Evolutionary conservation across 495 filamentous ascomycete genomes (phyloP).

Genomic region (Aspergillus biplanus): DNA sequence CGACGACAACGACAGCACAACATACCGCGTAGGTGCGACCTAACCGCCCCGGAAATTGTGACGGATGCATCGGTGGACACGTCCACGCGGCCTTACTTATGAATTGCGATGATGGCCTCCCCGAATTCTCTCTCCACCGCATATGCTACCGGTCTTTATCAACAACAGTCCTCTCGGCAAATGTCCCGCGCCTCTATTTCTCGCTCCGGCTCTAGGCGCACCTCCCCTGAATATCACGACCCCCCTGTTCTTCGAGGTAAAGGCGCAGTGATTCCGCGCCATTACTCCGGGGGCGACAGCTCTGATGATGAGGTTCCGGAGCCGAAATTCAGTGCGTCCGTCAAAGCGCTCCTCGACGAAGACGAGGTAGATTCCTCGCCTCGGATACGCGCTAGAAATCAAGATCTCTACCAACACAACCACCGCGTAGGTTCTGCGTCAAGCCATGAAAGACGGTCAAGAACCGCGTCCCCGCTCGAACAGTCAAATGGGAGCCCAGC

Average conservation of each 20-base stretch:
- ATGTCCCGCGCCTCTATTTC: conserved; percentile 48
- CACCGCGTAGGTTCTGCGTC: conserved; percentile 28
- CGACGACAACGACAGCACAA: conserved; percentile 22
- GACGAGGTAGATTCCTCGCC: conserved; percentile 61
- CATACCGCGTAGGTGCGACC: conserved; percentile 17
- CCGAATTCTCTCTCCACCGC: conserved; percentile 43
- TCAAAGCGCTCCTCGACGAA: conserved; percentile 74
- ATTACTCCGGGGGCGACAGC: conserved; percentile 63
- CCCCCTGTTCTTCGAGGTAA: conserved; percentile 25
- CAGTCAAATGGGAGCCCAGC: conserved; percentile 49
- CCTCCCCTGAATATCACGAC: conserved; percentile 39
- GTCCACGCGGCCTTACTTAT: conserved; percentile 24
- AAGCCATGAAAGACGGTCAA: conserved; percentile 42
- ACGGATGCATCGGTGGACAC: conserved; percentile 25
- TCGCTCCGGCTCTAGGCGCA: conserved; percentile 46
- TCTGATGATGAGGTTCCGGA: conserved; percentile 75
- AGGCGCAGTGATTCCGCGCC: conserved; percentile 28
- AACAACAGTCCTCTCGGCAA: conserved; percentile 39
- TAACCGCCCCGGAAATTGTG: conserved; percentile 16
- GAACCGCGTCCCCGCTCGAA: conserved; percentile 44
- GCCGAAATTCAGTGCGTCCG: conserved; percentile 79
- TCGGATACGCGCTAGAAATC: conserved; percentile 45
- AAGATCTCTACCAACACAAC: conserved; percentile 35
- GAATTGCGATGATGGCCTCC: conserved; percentile 41
- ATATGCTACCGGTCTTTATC: conserved; percentile 40